Conservation (phyloP, 176 grass and related monocot genomes). For the Oryza glaberrima region DNA sequence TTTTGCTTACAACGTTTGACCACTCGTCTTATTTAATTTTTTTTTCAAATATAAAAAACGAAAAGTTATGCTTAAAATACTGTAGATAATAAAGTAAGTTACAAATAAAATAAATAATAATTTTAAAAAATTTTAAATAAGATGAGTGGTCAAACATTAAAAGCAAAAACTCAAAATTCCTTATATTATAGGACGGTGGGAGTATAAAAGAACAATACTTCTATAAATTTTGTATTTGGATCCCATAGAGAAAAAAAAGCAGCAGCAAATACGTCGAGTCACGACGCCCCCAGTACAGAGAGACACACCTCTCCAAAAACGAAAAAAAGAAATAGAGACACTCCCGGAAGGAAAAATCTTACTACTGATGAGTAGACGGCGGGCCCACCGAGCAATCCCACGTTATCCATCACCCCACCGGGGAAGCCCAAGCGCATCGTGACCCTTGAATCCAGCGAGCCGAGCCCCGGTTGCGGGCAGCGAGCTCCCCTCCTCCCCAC, state of each 20-base stretch:
- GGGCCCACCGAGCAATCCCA: conserved; percentile 38
- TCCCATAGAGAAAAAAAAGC: not conserved
- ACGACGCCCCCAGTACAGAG: not conserved
- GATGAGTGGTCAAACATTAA: no score
- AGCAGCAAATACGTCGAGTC: not conserved
- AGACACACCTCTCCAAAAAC: no score
- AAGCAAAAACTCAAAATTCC: no score
- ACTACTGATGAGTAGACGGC: not conserved
- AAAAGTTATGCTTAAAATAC: no score
- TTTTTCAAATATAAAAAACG: no score
- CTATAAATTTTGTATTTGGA: not conserved
- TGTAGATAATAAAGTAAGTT: no score
- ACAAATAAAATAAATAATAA: no score
- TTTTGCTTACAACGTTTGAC: no score
- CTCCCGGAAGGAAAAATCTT: conserved; percentile 25
- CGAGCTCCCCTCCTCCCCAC: not conserved
- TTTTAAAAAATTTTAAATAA: no score
- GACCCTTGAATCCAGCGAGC: conserved; percentile 31
- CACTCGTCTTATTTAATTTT: no score
- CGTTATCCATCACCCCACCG: conserved; percentile 45
- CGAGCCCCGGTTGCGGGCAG: conserved; percentile 10
- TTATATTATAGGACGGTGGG: no score
- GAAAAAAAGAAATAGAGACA: not conserved
- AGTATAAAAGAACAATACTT: no score
- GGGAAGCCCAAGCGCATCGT: not conserved